Evolutionary conservation across 768 basidiomycete genomes (phyloP).

Genomic region (Lactifluus volemus): DNA sequence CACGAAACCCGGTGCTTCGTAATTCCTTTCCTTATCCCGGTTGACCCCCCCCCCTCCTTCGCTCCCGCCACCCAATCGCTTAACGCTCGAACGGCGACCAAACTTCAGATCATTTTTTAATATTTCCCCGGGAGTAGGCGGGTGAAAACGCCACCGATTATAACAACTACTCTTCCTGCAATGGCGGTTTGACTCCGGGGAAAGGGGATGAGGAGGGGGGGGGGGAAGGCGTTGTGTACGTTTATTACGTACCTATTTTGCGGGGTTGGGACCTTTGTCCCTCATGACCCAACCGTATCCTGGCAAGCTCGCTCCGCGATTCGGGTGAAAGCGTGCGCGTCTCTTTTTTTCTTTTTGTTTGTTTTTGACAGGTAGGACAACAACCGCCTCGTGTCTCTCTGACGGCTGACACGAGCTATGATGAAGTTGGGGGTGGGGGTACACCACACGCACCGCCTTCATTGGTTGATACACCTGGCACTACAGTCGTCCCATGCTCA

Average conservation of each 20-base stretch:
- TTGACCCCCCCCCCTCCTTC: not conserved
- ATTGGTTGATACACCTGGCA: not conserved
- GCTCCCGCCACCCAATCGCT: slow-evolving; percentile 10
- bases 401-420: not conserved
- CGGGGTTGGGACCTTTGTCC: not conserved
- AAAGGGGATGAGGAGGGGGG: not conserved
- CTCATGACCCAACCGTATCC: slow-evolving; percentile 10
- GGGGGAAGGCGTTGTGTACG: not conserved
- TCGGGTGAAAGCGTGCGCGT: not conserved
- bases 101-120: slow-evolving; percentile 14
- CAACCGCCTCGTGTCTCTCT: not conserved
- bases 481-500: not conserved
- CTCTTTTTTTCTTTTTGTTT: not conserved
- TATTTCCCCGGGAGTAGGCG: slow-evolving; percentile 3
- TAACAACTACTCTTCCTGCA: not conserved
- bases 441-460: not conserved
- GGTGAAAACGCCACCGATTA: slow-evolving; percentile 14
- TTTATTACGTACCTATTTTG: slow-evolving; percentile 10
- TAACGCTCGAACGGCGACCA: slow-evolving; percentile 10
- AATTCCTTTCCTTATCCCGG: not conserved
- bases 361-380: not conserved
- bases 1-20: slow-evolving; percentile 15
- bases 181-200: not conserved
- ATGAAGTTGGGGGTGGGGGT: not conserved
- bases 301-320: not conserved